Base-by-base conservation (phyloP, 441 rosid species). In the Adansonia grandidieri region DNA sequence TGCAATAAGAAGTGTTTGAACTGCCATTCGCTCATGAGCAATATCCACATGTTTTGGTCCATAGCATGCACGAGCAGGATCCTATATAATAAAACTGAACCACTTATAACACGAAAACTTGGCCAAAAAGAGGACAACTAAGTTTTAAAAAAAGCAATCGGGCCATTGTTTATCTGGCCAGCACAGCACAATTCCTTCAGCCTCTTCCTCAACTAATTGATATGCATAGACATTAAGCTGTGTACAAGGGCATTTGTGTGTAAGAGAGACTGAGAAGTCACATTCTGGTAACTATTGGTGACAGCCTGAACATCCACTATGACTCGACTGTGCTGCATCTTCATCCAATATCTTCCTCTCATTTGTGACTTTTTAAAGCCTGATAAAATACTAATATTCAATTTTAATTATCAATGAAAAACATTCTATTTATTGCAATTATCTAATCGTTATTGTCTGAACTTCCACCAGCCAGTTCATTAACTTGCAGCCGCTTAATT, bases 11-110 rank as follows among this genome's bases (percentile, higher is more conserved):
- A 96, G 98, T 24, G 94, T 93, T 82, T 94, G 99, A 76, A 96
- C 84, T 19, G 99, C 99, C 96, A 94, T 83, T 83, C 95, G 89
- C 61, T 96, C 99, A 82, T 96, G 91, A 69, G 98, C 99, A 78
- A 96, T 90, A 86, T 94, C 98, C 32, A 96, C 99, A 62, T 96
- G 99, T 87, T 94, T 96, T 74, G 98, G 97, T 68, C 99, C 99
- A 70, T 94, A 93, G 85, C 99, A 96, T 77, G 98, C 97, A 44
- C 98, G 95, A 64, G 82, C 81, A 1, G 90, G 83, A 65, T 94
- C 99, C 98, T 96, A 77, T 61, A 82, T 61, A 24, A 75, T 63
- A 75, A 82, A 76, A 63, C 13, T n/a, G 9, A 6, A 71, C 63
- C 24, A 24, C 4, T 69, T 78, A 42, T 64, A 47, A 69, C 6